These are phyloP conservation scores for Rhinocladiella mackenziei DNA, from an alignment of 2,329 filamentous ascomycete genomes.

Conservation along the genomic window DNA sequence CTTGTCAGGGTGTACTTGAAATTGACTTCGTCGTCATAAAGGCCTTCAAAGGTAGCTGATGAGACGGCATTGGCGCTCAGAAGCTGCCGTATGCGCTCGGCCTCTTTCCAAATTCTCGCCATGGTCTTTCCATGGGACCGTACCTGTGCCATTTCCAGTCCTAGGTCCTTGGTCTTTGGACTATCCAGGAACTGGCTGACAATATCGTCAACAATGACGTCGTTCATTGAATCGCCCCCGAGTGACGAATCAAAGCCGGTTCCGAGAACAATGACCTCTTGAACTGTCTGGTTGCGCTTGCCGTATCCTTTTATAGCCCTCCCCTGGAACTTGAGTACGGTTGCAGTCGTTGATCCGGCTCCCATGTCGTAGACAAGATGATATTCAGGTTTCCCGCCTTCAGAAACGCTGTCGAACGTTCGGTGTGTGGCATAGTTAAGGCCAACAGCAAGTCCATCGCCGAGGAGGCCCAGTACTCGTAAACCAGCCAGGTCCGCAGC, in stretches of 20 bases:
- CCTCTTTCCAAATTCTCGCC: conserved; percentile 88
- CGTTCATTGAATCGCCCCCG: conserved; percentile 84
- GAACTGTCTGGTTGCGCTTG: conserved; percentile 92
- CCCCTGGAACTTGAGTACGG: conserved; percentile 83
- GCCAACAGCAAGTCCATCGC: conserved; percentile 86
- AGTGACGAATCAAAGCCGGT: conserved; percentile 84
- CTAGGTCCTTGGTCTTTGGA: conserved; percentile 48
- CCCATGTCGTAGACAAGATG: conserved; percentile 98
- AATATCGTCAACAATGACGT: conserved; percentile 85
- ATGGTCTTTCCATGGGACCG: conserved; percentile 75
- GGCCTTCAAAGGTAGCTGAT: conserved; percentile 73
- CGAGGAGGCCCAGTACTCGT: conserved; percentile 77
- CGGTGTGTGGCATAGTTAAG: conserved; percentile 91
- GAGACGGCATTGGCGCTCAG: conserved; percentile 90
- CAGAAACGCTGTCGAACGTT: conserved; percentile 78
- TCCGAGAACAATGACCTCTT: conserved; percentile 87
- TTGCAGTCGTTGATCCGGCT: conserved; percentile 87
- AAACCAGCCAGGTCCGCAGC: conserved; percentile 85
- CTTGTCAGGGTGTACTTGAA: conserved; percentile 88
- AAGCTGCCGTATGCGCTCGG: conserved; percentile 79
- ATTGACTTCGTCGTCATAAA: conserved; percentile 81
- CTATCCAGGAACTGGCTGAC: conserved; percentile 71
- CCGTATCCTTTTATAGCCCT: conserved; percentile 85
- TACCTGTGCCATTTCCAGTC: conserved; percentile 59
- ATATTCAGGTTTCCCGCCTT: conserved; percentile 81